These are phyloP conservation scores for Tylopilus vinaceipallidus DNA, from an alignment of 768 basidiomycete genomes.

Conservation along the genomic window DNA sequence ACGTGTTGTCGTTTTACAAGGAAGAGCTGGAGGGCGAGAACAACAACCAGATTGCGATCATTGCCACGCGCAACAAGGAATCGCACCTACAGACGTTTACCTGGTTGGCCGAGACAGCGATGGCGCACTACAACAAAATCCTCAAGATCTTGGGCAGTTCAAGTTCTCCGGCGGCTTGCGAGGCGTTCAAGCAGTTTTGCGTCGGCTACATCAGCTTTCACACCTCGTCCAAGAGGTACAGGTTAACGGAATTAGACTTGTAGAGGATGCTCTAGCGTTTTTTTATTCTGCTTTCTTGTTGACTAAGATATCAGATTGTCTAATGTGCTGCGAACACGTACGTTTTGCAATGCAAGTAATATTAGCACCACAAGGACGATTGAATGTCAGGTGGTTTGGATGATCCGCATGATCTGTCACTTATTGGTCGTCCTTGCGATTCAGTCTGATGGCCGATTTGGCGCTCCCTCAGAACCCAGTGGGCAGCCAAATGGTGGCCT, in stretches of 20 bases:
- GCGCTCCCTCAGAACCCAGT: no score
- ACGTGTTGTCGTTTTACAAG: background rate
- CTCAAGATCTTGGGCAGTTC: slow-evolving; percentile 16
- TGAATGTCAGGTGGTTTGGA: no score
- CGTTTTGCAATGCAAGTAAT: no score
- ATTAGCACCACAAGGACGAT: no score
- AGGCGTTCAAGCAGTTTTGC: slow-evolving; percentile 3
- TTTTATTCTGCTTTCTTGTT: no score
- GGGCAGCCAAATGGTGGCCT: no score
- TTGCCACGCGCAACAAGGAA: slow-evolving; percentile 20
- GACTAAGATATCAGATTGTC: no score
- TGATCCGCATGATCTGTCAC: no score
- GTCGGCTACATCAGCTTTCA: slow-evolving; percentile 25
- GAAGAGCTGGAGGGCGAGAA: slow-evolving; percentile 20
- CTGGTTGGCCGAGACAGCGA: slow-evolving; percentile 19
- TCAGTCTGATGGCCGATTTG: no score
- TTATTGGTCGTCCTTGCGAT: no score
- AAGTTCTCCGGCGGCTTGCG: slow-evolving; percentile 4
- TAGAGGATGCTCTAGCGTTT: no score
- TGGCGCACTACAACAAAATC: slow-evolving; percentile 19
- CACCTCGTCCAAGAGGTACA: slow-evolving; percentile 19
- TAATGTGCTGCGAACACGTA: no score
- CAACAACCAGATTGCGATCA: slow-evolving; percentile 30
- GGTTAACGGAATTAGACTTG: slow-evolving; percentile 14
- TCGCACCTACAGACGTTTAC: slow-evolving; percentile 26